A percentile compares a stretch with the other conserved stretches of the same genome.
Evolutionary conservation across 2,329 filamentous ascomycete species (phyloP).

Genomic region (Aureobasidium sp.): DNA sequence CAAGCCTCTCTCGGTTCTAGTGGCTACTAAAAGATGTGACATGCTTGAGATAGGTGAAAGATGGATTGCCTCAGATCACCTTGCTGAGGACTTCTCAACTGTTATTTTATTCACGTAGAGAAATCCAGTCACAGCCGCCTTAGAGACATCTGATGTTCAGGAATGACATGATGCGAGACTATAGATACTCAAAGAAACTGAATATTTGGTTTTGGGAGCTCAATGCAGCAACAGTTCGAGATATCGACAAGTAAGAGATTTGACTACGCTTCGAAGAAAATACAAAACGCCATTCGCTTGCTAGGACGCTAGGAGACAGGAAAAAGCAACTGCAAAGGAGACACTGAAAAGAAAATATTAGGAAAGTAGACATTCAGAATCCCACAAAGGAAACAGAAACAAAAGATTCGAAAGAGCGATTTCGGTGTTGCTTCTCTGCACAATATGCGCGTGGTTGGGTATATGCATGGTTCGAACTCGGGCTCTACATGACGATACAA

Average conservation of each 20-base stretch:
- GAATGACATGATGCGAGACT: too few relatives aligned
- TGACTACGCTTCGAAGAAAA: slow-evolving; percentile 1
- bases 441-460: background rate
- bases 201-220: background rate
- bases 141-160: too few relatives aligned
- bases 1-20: too few relatives aligned
- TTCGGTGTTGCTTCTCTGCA: background rate
- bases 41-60: too few relatives aligned
- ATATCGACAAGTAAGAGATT: slow-evolving; percentile 6
- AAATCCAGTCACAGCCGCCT: too few relatives aligned
- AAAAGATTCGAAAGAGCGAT: background rate
- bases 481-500: slow-evolving; percentile 65
- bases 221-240: background rate
- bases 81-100: too few relatives aligned
- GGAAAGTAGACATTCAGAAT: background rate
- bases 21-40: too few relatives aligned
- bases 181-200: too few relatives aligned
- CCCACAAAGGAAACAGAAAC: slow-evolving; percentile 4
- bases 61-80: too few relatives aligned
- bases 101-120: too few relatives aligned
- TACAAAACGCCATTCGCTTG: slow-evolving; percentile 13
- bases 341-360: background rate
- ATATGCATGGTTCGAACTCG: background rate
- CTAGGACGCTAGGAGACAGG: slow-evolving; percentile 12
- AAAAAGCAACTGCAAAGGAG: background rate